phyloP scores from a whole-genome alignment of 1,284 basidiomycete species.

The Rhodotorula glutinis region DNA sequence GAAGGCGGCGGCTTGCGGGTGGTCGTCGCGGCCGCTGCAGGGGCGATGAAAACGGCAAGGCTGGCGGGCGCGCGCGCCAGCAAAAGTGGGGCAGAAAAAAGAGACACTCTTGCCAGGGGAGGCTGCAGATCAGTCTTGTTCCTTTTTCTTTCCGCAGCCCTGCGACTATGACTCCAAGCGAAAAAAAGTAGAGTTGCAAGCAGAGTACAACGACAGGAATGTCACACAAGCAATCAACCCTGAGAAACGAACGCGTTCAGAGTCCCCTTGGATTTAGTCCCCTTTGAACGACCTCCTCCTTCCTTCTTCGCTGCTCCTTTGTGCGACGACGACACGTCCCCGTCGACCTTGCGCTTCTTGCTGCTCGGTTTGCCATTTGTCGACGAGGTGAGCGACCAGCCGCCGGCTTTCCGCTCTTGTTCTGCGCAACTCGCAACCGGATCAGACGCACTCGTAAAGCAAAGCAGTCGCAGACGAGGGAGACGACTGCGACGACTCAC shows the following conservation, averaged over 20 bases:
- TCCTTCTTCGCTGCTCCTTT: slow-evolving; percentile 1
- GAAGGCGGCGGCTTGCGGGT: background rate
- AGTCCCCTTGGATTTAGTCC: background rate
- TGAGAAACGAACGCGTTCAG: slow-evolving; percentile 30
- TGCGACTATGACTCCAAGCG: no score
- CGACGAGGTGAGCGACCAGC: slow-evolving; percentile 4
- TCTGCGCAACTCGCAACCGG: background rate
- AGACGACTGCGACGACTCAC: background rate
- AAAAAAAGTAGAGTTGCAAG: no score
- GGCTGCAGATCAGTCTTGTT: no score
- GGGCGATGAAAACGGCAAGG: no score
- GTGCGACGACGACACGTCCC: no score
- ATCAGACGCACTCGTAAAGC: background rate
- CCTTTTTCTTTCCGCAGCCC: no score
- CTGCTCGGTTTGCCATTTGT: background rate
- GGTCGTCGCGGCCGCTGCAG: no score
- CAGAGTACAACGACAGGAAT: slow-evolving; percentile 21
- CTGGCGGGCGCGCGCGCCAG: no score
- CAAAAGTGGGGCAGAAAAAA: no score
- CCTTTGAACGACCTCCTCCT: background rate
- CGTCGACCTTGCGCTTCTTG: no score
- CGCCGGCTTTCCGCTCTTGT: slow-evolving; percentile 3
- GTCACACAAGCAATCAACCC: background rate
- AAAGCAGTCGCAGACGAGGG: no score
- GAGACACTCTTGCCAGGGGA: no score